phyloP scores from a whole-genome alignment of 2,329 filamentous ascomycete species.

The Leptographium wingfieldii region DNA sequence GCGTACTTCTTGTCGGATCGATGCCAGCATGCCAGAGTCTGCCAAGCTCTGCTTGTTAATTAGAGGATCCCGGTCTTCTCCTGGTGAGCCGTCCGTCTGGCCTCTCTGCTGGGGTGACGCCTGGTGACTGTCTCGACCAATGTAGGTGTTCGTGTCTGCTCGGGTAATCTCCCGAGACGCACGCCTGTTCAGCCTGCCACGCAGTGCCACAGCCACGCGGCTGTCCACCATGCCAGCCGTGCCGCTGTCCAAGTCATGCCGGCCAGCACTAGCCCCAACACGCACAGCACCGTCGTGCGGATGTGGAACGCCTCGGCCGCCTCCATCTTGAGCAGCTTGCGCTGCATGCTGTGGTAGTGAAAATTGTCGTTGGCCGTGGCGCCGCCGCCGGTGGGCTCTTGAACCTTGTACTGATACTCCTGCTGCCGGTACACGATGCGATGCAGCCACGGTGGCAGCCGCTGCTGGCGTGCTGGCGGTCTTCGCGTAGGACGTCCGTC shows the following conservation, averaged over 20 bases:
- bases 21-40: no score
- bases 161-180: no score
- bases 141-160: no score
- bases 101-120: no score
- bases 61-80: no score
- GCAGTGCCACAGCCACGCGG: background rate
- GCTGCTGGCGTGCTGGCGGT: background rate
- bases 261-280: slow-evolving; percentile 27
- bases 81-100: no score
- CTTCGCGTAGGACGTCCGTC: background rate
- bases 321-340: slow-evolving; percentile 49
- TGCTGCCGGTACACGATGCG: slow-evolving; percentile 26
- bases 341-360: slow-evolving; percentile 44
- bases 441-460: slow-evolving; percentile 29
- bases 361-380: slow-evolving; percentile 15
- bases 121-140: no score
- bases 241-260: slow-evolving; percentile 18
- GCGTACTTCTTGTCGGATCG: no score
- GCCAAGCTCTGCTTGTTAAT: no score
- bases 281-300: slow-evolving; percentile 38
- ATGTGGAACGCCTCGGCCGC: slow-evolving; percentile 51
- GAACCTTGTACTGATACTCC: slow-evolving; percentile 19
- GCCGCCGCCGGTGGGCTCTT: background rate
- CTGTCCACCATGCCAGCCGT: slow-evolving; percentile 12
- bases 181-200: background rate